Evolutionary conservation across 2,329 filamentous ascomycete species (phyloP).

Genomic region (Apiospora koreana): DNA sequence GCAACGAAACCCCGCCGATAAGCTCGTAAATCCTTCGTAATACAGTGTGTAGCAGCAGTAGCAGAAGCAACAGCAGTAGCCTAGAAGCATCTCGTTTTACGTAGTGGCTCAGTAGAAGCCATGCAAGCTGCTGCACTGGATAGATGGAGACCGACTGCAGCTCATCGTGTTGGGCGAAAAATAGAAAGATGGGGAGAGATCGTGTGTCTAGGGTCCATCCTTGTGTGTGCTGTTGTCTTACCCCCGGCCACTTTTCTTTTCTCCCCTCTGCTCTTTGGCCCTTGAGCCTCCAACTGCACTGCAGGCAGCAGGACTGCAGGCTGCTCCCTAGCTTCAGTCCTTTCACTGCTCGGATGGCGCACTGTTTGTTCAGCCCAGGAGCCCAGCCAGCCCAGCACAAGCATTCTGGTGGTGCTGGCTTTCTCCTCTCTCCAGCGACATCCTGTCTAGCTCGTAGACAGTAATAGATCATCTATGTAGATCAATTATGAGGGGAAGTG

Average conservation of each 20-base stretch:
- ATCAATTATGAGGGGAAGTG: not conserved
- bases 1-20: not conserved
- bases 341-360: not conserved
- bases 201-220: not conserved
- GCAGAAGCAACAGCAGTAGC: not conserved
- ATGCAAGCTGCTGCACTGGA: not conserved
- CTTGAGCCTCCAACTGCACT: conserved; percentile 1
- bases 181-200: not conserved
- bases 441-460: not conserved
- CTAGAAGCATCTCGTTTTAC: not conserved
- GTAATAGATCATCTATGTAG: not conserved
- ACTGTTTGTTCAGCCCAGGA: not conserved
- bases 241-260: not conserved
- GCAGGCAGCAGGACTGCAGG: no score
- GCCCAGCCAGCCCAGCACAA: not conserved
- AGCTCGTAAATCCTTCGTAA: not conserved
- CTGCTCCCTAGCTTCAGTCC: not conserved
- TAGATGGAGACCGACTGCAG: not conserved
- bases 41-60: not conserved
- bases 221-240: not conserved
- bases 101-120: not conserved
- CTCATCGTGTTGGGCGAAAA: not conserved
- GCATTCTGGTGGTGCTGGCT: not conserved
- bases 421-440: not conserved
- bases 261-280: not conserved